Base-by-base conservation (phyloP, 768 basidiomycete genomes). In the Leccinum imitatum region DNA sequence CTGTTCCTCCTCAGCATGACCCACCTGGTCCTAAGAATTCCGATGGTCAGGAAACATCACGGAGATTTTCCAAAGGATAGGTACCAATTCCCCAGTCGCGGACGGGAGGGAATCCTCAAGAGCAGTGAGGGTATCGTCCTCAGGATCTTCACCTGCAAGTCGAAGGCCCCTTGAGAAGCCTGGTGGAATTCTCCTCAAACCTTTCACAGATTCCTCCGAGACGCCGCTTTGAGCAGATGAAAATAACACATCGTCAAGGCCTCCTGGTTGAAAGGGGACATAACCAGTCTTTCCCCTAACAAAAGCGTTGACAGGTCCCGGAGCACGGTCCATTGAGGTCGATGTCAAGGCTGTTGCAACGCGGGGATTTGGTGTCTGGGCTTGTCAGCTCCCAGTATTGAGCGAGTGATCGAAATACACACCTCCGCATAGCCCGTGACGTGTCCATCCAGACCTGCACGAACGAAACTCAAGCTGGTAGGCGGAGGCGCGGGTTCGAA, bases 261-360 rank as follows among this genome's bases (percentile, higher is more conserved):
- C 97, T 50, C 97, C 97, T 6, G 97, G 97, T 77, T 87, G 84
- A 74, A 98, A 98, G 1, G 97, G 97, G 9, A 95, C 85, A 75
- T 95, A 86, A 48, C 90, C 90, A 21, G 94, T 90, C 74, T 96
- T 97, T 50, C 97, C 97, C 59, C 95, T 81, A 19, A 98, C 95
- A 73, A 98, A 98, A 57, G 84, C 87, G 56, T 84, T 81, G 59
- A 80, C 81, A 0, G 89, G 83, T 14, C 87, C 93, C 8, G 95
- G 95, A 3, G 91, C 90, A 53, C 96, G 85, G 61, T 89, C 84
- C 59, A 95, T 74, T 30, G 92, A 91, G 2, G 91, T 93, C 11
- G 95, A 97, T 2, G 88, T 92, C 4, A 91, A 78, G 17, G 91
- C 91, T 15, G 86, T 87, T 17, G 82, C 71, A n/a, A 81, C 69